These are phyloP conservation scores for Lodderomyces theae DNA, from an alignment of 1,139 yeast genomes.

Conservation along the genomic window DNA sequence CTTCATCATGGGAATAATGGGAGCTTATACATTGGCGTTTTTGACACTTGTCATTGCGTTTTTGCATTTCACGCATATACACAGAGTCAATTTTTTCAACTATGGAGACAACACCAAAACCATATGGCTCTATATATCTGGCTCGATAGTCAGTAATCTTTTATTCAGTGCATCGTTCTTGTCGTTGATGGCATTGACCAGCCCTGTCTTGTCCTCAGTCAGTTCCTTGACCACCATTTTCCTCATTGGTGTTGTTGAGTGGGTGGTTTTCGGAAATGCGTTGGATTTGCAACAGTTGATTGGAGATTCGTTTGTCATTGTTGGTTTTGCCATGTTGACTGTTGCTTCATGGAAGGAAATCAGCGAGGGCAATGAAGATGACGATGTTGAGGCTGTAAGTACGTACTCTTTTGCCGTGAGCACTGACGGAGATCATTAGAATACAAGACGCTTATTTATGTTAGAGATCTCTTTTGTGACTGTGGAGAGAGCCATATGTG, in stretches of 20 bases:
- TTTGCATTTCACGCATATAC: slow-evolving; percentile 54
- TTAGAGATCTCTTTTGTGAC: too few species aligned
- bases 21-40: slow-evolving; percentile 52
- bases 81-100: slow-evolving; percentile 55
- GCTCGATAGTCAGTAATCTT: slow-evolving; percentile 61
- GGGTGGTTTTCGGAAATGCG: slow-evolving; percentile 61
- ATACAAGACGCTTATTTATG: background rate
- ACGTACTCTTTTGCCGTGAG: slow-evolving; percentile 46
- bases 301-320: slow-evolving; percentile 58
- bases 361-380: slow-evolving; percentile 61
- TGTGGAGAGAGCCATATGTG: too few species aligned
- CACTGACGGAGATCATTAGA: slow-evolving; percentile 16
- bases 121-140: slow-evolving; percentile 45
- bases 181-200: slow-evolving; percentile 77
- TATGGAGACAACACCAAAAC: slow-evolving; percentile 36
- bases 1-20: slow-evolving; percentile 53
- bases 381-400: slow-evolving; percentile 46
- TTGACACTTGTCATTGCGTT: slow-evolving; percentile 51
- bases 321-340: slow-evolving; percentile 69
- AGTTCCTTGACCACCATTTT: slow-evolving; percentile 77
- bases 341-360: slow-evolving; percentile 75
- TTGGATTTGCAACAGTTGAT: slow-evolving; percentile 48
- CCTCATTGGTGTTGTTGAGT: slow-evolving; percentile 76
- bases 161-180: slow-evolving; percentile 71
- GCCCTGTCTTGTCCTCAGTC: slow-evolving; percentile 83